Percentiles rank a stretch among this genome's conserved stretches.
These are phyloP conservation scores for Talaromyces proteolyticus DNA, from an alignment of 495 filamentous ascomycete genomes.

Conservation along the genomic window DNA sequence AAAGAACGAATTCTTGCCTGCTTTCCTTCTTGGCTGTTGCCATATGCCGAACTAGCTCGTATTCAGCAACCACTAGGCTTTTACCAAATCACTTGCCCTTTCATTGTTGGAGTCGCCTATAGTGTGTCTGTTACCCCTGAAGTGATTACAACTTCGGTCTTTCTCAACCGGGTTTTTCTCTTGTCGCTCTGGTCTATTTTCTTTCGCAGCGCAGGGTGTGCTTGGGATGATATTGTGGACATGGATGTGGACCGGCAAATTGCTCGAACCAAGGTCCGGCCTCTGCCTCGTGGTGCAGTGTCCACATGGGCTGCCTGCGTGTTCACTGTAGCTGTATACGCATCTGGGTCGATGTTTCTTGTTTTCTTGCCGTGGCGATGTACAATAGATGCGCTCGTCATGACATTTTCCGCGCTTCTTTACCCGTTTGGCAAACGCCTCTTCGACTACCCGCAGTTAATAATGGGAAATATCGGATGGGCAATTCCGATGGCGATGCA, in stretches of 20 bases:
- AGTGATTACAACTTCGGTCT: constrained; percentile 4
- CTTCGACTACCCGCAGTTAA: constrained; percentile 27
- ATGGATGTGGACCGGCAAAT: constrained; percentile 30
- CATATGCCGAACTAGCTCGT: constrained; percentile 37
- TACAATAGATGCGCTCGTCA: constrained; percentile 3
- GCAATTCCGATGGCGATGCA: constrained; percentile 25
- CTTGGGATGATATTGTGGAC: constrained; percentile 39
- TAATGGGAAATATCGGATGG: constrained; percentile 24
- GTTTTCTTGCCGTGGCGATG: not conserved
- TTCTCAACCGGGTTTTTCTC: not conserved
- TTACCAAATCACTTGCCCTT: constrained; percentile 25
- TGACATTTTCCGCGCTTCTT: not conserved
- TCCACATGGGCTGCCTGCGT: constrained; percentile 10
- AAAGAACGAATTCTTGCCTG: too few species aligned
- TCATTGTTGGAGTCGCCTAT: constrained; percentile 22
- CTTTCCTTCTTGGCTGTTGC: too few species aligned
- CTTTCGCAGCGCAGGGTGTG: constrained; percentile 10
- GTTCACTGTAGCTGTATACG: not conserved
- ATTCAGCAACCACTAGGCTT: constrained; percentile 28
- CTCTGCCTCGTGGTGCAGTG: constrained; percentile 5
- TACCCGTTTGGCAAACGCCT: constrained; percentile 12
- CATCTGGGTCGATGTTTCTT: not conserved
- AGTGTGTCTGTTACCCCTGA: too few species aligned
- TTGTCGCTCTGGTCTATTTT: constrained; percentile 7
- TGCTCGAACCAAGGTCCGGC: constrained; percentile 22